phyloP scores from a whole-genome alignment of 2,329 filamentous ascomycete genomes.

The Pezicula neosporulosa region DNA sequence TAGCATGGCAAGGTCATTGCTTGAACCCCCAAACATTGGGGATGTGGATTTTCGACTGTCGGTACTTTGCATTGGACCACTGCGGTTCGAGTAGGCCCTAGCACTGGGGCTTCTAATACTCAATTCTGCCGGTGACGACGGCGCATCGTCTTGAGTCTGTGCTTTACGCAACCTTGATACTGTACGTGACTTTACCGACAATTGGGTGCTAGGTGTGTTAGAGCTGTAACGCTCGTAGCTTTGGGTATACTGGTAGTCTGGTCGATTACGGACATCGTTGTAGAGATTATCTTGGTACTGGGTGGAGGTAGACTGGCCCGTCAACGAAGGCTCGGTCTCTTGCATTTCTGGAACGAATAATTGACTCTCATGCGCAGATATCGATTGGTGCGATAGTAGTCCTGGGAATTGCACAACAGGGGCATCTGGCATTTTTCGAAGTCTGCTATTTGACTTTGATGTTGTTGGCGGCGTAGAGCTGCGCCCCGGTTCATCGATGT shows the following conservation, averaged over 20 bases:
- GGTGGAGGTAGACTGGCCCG: slow-evolving; percentile 2
- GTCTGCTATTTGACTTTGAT: background rate
- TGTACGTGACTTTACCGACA: slow-evolving; percentile 1
- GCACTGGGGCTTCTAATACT: slow-evolving; percentile 12
- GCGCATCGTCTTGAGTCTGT: slow-evolving; percentile 9
- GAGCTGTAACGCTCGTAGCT: slow-evolving; percentile 21
- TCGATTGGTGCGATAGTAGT: background rate
- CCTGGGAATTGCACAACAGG: too few relatives aligned
- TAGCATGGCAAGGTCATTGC: slow-evolving; percentile 2
- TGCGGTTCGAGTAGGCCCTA: slow-evolving; percentile 10
- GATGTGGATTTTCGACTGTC: slow-evolving; percentile 15
- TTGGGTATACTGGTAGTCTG: slow-evolving; percentile 13
- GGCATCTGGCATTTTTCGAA: too few relatives aligned
- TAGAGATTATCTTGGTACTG: slow-evolving; percentile 6
- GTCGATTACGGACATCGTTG: background rate
- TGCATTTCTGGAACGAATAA: background rate
- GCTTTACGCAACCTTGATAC: slow-evolving; percentile 8
- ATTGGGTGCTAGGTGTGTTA: slow-evolving; percentile 5
- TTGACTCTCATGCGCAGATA: background rate
- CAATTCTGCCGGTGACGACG: slow-evolving; percentile 22
- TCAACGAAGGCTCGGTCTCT: slow-evolving; percentile 17
- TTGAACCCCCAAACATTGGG: slow-evolving; percentile 8
- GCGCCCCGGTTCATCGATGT: background rate
- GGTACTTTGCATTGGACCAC: slow-evolving; percentile 5
- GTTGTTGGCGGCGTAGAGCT: background rate